A percentile compares a stretch with the other conserved stretches of the same genome.
phyloP scores from a whole-genome alignment of 2,329 filamentous ascomycete species.

The Sphaerulina musiva region DNA sequence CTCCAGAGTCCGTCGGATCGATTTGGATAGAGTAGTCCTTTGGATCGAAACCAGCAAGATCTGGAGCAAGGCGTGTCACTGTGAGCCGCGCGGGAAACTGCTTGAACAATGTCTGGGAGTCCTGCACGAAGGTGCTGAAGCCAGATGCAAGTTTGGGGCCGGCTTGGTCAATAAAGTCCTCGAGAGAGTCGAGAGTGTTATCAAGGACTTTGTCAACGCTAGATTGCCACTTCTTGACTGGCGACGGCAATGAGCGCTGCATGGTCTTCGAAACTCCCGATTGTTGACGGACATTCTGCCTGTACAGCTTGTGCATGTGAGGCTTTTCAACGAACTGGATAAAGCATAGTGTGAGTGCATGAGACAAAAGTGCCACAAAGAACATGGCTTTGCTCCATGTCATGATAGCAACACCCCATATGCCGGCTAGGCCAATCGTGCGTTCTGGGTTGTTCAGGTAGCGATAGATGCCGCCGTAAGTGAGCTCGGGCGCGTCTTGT shows the following conservation, averaged over 20 bases:
- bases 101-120: constrained; percentile 82
- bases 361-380: constrained; percentile 75
- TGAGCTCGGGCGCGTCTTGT: constrained; percentile 78
- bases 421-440: constrained; percentile 84
- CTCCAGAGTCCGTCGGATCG: constrained; percentile 51
- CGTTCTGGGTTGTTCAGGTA: constrained; percentile 97
- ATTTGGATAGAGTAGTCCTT: constrained; percentile 74
- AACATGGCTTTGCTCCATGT: constrained; percentile 85
- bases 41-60: constrained; percentile 71
- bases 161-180: constrained; percentile 80
- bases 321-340: constrained; percentile 91
- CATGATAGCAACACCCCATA: constrained; percentile 91
- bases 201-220: constrained; percentile 83
- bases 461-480: constrained; percentile 94
- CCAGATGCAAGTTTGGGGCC: constrained; percentile 79
- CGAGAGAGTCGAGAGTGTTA: constrained; percentile 79
- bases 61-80: constrained; percentile 70
- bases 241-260: constrained; percentile 74
- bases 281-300: constrained; percentile 71
- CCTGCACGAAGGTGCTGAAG: constrained; percentile 78
- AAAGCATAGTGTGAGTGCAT: constrained; percentile 77
- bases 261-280: constrained; percentile 90
- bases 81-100: constrained; percentile 81
- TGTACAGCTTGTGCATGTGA: constrained; percentile 98
- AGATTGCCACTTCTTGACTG: constrained; percentile 74